These are phyloP conservation scores for Cnidoscolus chayamansa DNA, from an alignment of 441 rosid genomes.

Conservation along the genomic window DNA sequence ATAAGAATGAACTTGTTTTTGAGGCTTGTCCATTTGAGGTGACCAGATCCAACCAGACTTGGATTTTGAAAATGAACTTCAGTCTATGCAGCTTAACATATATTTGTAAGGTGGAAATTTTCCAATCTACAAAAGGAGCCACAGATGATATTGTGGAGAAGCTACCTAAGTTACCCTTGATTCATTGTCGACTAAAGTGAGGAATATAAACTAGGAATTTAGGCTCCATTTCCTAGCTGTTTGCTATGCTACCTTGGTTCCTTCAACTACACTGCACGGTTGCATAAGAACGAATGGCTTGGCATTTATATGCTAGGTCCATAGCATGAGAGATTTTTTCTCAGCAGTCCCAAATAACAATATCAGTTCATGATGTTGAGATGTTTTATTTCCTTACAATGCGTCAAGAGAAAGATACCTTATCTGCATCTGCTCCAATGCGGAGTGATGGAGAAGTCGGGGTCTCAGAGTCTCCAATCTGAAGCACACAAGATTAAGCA, in stretches of 20 bases:
- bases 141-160: too few relatives aligned
- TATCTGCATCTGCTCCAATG: conserved; percentile 43
- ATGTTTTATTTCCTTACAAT: neutral
- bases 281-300: neutral
- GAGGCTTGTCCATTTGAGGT: too few relatives aligned
- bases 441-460: conserved; percentile 40
- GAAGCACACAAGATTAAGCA: conserved; percentile 17
- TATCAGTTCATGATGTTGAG: neutral
- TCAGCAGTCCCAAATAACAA: neutral
- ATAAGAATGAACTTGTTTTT: neutral
- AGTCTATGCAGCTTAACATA: neutral
- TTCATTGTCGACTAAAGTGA: too few relatives aligned
- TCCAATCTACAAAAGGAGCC: neutral
- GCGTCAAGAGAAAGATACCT: conserved; percentile 32
- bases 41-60: neutral
- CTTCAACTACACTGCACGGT: neutral
- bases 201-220: too few relatives aligned
- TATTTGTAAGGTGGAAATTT: neutral
- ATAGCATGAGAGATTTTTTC: neutral
- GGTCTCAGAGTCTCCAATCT: conserved; percentile 42
- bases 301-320: neutral
- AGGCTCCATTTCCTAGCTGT: too few relatives aligned
- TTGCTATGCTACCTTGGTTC: neutral
- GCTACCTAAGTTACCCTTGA: too few relatives aligned
- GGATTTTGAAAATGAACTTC: neutral